Percentiles rank a stretch among this genome's conserved stretches.
These are phyloP conservation scores for Dactylellina leptospora DNA, from an alignment of 2,329 filamentous ascomycete species.

Conservation along the genomic window DNA sequence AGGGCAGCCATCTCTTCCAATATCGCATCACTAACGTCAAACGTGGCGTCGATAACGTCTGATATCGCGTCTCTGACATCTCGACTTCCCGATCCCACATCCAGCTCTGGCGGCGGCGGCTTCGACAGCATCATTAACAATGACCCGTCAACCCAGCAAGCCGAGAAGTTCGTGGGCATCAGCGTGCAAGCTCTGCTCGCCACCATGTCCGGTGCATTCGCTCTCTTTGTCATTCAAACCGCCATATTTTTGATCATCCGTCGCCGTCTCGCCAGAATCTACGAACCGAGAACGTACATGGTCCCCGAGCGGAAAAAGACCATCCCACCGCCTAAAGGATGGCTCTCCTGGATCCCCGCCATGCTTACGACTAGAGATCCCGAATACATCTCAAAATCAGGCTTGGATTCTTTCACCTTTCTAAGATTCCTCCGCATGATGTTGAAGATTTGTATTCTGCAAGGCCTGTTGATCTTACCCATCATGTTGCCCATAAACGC, in stretches of 20 bases:
- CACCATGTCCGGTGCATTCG: conserved; percentile 47
- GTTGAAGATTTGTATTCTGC: conserved; percentile 88
- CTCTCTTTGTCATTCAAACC: conserved; percentile 45
- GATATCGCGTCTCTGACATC: conserved; percentile 14
- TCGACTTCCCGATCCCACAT: conserved; percentile 15
- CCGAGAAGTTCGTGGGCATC: conserved; percentile 39
- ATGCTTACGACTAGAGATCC: conserved; percentile 59
- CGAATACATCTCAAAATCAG: conserved; percentile 93
- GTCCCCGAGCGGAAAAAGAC: conserved; percentile 50
- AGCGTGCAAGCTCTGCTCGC: conserved; percentile 40
- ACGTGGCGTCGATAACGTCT: conserved; percentile 2
- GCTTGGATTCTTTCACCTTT: conserved; percentile 97
- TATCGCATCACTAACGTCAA: background rate
- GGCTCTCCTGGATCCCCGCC: conserved; percentile 37
- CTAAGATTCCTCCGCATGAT: conserved; percentile 86
- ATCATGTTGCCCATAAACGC: conserved; percentile 87
- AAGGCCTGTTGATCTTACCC: conserved; percentile 79
- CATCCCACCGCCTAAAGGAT: conserved; percentile 27
- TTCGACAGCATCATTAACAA: conserved; percentile 13
- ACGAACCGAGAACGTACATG: conserved; percentile 49
- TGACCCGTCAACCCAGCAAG: conserved; percentile 30
- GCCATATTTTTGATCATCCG: conserved; percentile 31
- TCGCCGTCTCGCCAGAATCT: conserved; percentile 32
- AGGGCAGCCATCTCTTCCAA: background rate
- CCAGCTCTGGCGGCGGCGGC: conserved; percentile 5